Percentiles rank a stretch among this genome's conserved stretches.
Evolutionary conservation across 148 eudicot genomes (phyloP).

Genomic region (Arctostaphylos glauca): DNA sequence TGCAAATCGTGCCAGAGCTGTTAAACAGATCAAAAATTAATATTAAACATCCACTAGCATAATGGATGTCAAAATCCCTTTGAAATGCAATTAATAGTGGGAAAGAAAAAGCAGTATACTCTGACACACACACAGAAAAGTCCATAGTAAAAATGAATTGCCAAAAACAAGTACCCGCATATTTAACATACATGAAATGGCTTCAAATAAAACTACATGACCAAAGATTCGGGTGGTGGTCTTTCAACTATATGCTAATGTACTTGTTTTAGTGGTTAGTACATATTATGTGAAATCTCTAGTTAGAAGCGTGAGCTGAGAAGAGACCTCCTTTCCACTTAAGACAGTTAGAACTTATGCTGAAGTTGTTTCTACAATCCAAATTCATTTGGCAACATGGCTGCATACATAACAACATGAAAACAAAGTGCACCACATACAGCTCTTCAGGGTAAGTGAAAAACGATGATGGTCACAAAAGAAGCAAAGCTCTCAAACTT

Average conservation of each 20-base stretch:
- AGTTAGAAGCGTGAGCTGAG: neutral
- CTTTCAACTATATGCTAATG: neutral
- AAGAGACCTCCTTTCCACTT: neutral
- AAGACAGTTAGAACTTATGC: neutral
- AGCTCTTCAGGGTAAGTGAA: neutral
- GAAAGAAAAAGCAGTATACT: neutral
- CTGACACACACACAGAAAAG: neutral
- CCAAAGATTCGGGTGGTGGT: neutral
- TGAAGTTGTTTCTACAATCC: neutral
- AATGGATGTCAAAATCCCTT: neutral
- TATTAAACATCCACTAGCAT: neutral
- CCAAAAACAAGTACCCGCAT: neutral
- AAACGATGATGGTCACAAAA: neutral
- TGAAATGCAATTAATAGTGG: neutral
- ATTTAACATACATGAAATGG: neutral
- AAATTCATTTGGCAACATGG: neutral
- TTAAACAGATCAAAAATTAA: constrained; percentile 9
- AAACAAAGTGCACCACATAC: neutral
- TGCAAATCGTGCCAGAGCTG: constrained; percentile 95
- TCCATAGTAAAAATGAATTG: neutral
- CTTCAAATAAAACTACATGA: neutral
- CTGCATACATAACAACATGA: neutral
- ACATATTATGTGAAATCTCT: neutral
- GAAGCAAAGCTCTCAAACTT: neutral
- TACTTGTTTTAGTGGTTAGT: neutral